These are phyloP conservation scores for Rhodotorula kratochvilovae DNA, from an alignment of 768 basidiomycete species.

Conservation along the genomic window DNA sequence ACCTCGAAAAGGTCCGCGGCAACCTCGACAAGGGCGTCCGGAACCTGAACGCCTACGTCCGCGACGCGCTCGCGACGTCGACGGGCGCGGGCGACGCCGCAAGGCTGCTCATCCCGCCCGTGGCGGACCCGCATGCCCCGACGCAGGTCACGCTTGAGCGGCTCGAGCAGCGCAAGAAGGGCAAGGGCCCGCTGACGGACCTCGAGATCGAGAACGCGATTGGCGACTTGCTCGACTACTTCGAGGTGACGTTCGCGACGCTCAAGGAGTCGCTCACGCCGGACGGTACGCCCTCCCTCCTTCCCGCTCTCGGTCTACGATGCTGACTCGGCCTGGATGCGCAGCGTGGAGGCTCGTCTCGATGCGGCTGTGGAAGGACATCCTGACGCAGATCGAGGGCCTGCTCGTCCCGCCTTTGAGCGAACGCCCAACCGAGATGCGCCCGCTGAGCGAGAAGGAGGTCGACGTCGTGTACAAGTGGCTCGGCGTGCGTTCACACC, in stretches of 20 bases:
- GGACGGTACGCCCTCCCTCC: constrained; percentile 58
- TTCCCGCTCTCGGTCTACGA: background rate
- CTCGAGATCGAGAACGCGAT: constrained; percentile 93
- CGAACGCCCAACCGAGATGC: constrained; percentile 80
- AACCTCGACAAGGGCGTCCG: constrained; percentile 75
- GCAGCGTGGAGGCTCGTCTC: constrained; percentile 66
- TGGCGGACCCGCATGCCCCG: constrained; percentile 59
- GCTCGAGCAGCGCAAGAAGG: constrained; percentile 40
- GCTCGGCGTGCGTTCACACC: constrained; percentile 65
- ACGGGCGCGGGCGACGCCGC: constrained; percentile 15
- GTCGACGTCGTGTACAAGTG: constrained; percentile 99
- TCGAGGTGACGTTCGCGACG: constrained; percentile 85
- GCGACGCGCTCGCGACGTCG: constrained; percentile 35
- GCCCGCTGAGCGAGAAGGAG: constrained; percentile 87
- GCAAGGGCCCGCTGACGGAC: constrained; percentile 62
- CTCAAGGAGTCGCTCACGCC: constrained; percentile 82
- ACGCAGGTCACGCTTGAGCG: constrained; percentile 60
- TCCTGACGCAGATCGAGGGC: constrained; percentile 75
- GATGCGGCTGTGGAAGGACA: constrained; percentile 92
- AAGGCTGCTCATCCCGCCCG: constrained; percentile 33
- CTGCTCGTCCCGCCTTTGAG: constrained; percentile 85
- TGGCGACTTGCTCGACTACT: constrained; percentile 85
- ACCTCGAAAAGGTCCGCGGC: constrained; percentile 66
- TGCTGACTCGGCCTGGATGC: background rate
- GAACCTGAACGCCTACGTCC: constrained; percentile 49